phyloP scores from a whole-genome alignment of 2,329 filamentous ascomycete genomes.

The Golovinomyces cichoracearum region DNA sequence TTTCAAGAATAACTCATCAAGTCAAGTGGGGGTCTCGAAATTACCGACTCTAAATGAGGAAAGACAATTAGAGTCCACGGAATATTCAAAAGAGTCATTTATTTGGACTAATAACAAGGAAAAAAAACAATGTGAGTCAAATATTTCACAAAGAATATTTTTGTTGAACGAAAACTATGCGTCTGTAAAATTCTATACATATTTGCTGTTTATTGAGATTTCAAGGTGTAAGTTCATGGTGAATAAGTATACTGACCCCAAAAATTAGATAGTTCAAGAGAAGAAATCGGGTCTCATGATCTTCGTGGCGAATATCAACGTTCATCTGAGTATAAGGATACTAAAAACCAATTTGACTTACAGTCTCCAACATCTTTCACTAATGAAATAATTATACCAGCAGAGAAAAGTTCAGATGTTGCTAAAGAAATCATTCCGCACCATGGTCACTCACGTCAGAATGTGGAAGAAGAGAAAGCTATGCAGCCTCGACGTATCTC shows the following conservation, averaged over 20 bases:
- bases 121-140: not conserved
- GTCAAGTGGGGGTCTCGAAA: constrained; percentile 7
- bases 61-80: not conserved
- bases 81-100: not conserved
- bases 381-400: not conserved
- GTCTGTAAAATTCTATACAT: not conserved
- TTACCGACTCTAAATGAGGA: constrained; percentile 13
- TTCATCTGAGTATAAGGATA: not conserved
- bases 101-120: not conserved
- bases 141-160: not conserved
- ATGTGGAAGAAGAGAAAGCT: not conserved
- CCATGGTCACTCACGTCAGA: constrained; percentile 3
- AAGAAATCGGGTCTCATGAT: too few relatives aligned
- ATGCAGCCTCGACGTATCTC: not conserved
- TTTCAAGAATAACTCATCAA: constrained; percentile 6
- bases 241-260: too few relatives aligned
- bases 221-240: too few relatives aligned
- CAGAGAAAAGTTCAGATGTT: not conserved
- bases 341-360: not conserved
- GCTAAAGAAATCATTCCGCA: not conserved
- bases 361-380: not conserved
- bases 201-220: too few relatives aligned
- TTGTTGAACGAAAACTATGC: not conserved
- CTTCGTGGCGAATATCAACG: too few relatives aligned
- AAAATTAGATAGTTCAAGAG: too few relatives aligned